Base-by-base conservation (phyloP, 345 rosid species). In the Salix udensis region DNA sequence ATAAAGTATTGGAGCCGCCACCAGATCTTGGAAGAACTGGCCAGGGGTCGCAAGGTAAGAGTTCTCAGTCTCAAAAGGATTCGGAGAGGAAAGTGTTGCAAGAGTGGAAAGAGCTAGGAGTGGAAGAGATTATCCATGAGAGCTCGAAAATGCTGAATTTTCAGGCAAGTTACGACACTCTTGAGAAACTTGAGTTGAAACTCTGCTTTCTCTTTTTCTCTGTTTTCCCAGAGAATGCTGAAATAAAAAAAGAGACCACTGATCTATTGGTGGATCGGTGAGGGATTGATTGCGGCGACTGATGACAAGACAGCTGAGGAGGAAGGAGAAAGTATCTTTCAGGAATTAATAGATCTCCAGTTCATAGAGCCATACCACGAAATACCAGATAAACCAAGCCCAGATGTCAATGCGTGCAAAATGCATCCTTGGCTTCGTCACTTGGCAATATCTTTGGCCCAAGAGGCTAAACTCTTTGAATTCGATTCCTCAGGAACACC, bases 351-450 rank as follows among this genome's bases (percentile, higher is more conserved):
- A 7, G 39, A 60, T 5, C 3, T 67, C 9, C 76, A 66, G 28
- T 24, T 79, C 0, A 52, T 83, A 18, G 21, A 42, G 23, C 73
- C 73, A 10, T 16, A 37, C 70, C 9, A 70, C 65, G 0, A 50
- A 37, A 48, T 8, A 24, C 61, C 39, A 10, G 12, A 76, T 1
- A 31, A 19, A 31, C 37, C 7, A 13, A n/a, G 70, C 16, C 72
- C 72, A 9, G 36, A 21, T 30, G 66, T 69, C 30, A 64, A 74
- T 39, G 70, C 68, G 24, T 79, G 65, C 74, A 72, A 7, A 31
- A 30, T 82, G 70, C n/a, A 64, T 14, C 82, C 85, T 15, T 55
- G 36, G 66, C 55, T 70, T 3, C 75, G 61, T 7, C 61, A n/a
- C 34, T 44, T 46, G 78, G 26, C 79, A 36, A 44, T 76, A 0